Evolutionary conservation across 495 filamentous ascomycete genomes (phyloP).

Genomic region (Pyrenula massariospora): DNA sequence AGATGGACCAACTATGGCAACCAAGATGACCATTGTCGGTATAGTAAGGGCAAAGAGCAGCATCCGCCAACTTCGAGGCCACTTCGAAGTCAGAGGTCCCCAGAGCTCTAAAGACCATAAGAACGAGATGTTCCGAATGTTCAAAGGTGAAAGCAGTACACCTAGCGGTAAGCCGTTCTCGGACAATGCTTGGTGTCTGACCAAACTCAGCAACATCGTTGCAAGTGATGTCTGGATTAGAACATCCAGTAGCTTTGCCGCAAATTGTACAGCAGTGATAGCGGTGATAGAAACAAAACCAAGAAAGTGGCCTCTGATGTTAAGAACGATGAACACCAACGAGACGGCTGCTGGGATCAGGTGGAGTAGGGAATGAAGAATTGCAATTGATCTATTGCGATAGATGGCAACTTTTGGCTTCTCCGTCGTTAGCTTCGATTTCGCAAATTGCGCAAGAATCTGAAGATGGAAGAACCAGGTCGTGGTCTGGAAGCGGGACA

Average conservation of each 20-base stretch:
- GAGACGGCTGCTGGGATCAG: not conserved
- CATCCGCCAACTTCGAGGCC: not conserved
- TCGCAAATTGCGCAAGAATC: not conserved
- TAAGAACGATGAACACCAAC: not conserved
- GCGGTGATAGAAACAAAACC: not conserved
- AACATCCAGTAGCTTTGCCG: constrained; percentile 15
- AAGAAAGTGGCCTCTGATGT: not conserved
- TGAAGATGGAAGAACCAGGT: not conserved
- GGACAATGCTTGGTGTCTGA: constrained; percentile 6
- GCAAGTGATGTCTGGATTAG: constrained; percentile 12
- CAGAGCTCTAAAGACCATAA: constrained; percentile 18
- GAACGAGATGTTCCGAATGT: constrained; percentile 10
- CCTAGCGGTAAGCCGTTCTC: constrained; percentile 10
- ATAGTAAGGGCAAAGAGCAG: not conserved
- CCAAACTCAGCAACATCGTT: constrained; percentile 5
- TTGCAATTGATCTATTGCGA: not conserved
- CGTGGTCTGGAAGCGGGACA: not conserved
- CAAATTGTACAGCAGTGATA: constrained; percentile 9
- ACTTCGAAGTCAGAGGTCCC: not conserved
- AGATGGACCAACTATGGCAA: constrained; percentile 9
- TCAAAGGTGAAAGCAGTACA: constrained; percentile 11
- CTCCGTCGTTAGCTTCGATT: not conserved
- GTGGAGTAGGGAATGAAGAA: not conserved
- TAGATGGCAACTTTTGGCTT: not conserved
- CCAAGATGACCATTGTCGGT: constrained; percentile 6